phyloP scores from a whole-genome alignment of 202 grass and related monocot species.

The Bolboschoenoplectus hybrid region DNA sequence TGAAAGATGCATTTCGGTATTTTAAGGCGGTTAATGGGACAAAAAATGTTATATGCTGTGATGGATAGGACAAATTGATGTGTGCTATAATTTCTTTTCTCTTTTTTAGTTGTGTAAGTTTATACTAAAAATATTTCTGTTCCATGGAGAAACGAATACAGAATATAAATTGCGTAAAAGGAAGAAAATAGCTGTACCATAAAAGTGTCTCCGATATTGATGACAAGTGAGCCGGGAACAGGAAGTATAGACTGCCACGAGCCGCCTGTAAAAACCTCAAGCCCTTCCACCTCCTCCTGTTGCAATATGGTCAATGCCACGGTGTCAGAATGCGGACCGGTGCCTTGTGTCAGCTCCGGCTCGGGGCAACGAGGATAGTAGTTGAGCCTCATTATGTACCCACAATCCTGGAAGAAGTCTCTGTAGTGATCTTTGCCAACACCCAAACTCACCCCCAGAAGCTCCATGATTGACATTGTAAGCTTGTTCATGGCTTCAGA shows the following conservation, averaged over 20 bases:
- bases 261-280: constrained; percentile 56
- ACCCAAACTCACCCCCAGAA: constrained; percentile 64
- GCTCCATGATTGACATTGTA: constrained; percentile 58
- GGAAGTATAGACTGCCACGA: constrained; percentile 49
- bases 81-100: not conserved
- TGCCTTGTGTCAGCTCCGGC: constrained; percentile 61
- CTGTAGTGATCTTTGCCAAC: constrained; percentile 50
- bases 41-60: not conserved
- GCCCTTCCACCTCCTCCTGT: constrained; percentile 58
- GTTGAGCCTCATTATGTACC: constrained; percentile 67
- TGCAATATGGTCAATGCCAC: constrained; percentile 62
- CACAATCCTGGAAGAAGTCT: constrained; percentile 62
- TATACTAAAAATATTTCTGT: not conserved
- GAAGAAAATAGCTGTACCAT: constrained; percentile 44
- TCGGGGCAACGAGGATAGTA: constrained; percentile 71
- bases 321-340: constrained; percentile 67
- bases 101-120: not conserved
- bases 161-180: not conserved
- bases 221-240: constrained; percentile 47
- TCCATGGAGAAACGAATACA: not conserved
- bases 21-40: not conserved
- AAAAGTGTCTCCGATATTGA: constrained; percentile 81
- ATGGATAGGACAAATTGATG: not conserved
- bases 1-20: constrained; percentile 19
- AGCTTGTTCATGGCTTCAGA: constrained; percentile 52